Base-by-base conservation (phyloP, 495 filamentous ascomycete genomes). In the Talaromyces borbonicus region DNA sequence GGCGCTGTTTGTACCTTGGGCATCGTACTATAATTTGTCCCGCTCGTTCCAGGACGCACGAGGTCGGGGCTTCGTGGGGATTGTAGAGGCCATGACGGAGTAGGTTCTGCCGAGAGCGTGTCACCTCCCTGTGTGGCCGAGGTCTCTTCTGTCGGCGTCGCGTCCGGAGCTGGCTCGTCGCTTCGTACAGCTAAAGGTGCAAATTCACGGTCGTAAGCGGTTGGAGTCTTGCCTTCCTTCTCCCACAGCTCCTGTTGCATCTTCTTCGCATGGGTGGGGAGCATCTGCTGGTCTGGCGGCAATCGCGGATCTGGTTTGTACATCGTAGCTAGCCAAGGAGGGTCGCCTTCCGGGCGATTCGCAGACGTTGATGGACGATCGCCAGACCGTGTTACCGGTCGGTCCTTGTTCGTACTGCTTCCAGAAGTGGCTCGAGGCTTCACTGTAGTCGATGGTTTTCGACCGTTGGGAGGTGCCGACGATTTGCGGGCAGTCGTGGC, bases 231-330 rank as follows among this genome's bases (percentile, higher is more conserved):
- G 40, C 88, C 89, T 63, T 95, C 88, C 53, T 80, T 81, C 63
- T 89, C 88, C 89, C 87, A 94, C 58, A 92, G 87, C 60, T 96
- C 87, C 69, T 96, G 92, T 57, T 89, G 83, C 64, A 97, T 73
- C 50, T 84, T 77, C 55, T 83, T 92, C 31, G 92, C 92, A 48
- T 95, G 87, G 0, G 92, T 98, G 2, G 92, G 92, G 14, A 98
- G 77, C 43, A 98, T 77, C 59, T 98, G 92, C 61, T 97, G 85
- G 47, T 98, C 92, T 9, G 87, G 92, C 30, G 92, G 92, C 11
- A 98, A 74, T 30, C 88, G 81, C 29, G 92, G 92, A 59, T 98
- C 92, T 2, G 92, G 93, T 55, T 92, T 93, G 61, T 95, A 98
- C 69, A 93, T 92, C 0, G 82, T 82, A 14, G 89, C 80, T 62